These are phyloP conservation scores for Cardamine resedifolia DNA, from an alignment of 345 rosid genomes.

Conservation along the genomic window DNA sequence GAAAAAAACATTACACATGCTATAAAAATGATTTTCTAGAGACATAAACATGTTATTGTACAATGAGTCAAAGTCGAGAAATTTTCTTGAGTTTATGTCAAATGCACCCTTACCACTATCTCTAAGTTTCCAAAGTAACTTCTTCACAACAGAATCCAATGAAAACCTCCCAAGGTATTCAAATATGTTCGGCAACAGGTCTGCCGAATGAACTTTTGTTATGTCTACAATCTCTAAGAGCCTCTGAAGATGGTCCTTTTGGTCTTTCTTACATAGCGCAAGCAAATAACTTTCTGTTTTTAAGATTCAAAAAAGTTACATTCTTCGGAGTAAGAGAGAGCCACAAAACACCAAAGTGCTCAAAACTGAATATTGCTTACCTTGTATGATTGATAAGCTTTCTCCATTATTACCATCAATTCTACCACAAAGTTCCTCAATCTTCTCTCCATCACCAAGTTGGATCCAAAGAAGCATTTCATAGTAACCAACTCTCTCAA, in stretches of 20 bases:
- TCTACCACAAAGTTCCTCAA: slow-evolving; percentile 52
- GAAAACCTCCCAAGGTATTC: slow-evolving; percentile 61
- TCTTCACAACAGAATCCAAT: slow-evolving; percentile 52
- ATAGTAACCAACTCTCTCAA: slow-evolving; percentile 67
- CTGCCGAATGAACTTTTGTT: slow-evolving; percentile 46
- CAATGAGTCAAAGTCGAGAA: neutral
- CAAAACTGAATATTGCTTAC: slow-evolving; percentile 39
- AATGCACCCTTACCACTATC: slow-evolving; percentile 46
- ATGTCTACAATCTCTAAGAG: slow-evolving; percentile 63
- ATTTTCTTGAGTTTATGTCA: neutral
- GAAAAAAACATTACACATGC: neutral
- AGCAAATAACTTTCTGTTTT: slow-evolving; percentile 66
- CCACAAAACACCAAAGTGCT: neutral
- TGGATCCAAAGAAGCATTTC: slow-evolving; percentile 75
- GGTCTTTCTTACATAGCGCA: slow-evolving; percentile 66
- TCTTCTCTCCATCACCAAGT: slow-evolving; percentile 50
- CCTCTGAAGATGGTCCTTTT: slow-evolving; percentile 52
- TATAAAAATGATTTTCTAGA: neutral
- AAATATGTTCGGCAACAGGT: slow-evolving; percentile 48
- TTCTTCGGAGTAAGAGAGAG: neutral
- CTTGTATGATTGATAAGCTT: slow-evolving; percentile 43
- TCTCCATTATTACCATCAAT: slow-evolving; percentile 34
- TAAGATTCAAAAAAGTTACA: neutral
- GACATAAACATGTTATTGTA: neutral
- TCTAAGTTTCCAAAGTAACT: slow-evolving; percentile 53